Base-by-base conservation (phyloP, 1,284 basidiomycete species). In the Rhodotorula sp. region DNA sequence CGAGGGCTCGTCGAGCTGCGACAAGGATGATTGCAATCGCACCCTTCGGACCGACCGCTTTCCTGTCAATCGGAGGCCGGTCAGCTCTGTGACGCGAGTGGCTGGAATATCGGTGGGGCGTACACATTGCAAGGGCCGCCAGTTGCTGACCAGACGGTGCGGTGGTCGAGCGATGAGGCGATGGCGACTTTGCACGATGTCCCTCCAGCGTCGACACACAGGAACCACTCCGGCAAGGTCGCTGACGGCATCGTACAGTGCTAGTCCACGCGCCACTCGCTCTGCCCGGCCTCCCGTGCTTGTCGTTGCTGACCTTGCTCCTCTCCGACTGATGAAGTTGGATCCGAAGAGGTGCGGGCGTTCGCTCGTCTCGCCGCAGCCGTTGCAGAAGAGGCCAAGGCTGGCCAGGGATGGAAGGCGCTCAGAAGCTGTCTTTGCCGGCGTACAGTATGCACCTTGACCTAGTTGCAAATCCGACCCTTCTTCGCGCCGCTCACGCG, bases 61-160 rank as follows among this genome's bases (percentile, higher is more conserved):
- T 70, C 2, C 74, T 76, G 62, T 14, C 3, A 3, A 16, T 6
- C 12, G 7, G 12, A 3, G 5, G 18, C 3, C 6, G 21, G 14
- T 16, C 34, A 21, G 31, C 14, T 38, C 21, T n/a, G 15, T 15
- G 10, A 19, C 5, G 34, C 28, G 38, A 12, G n/a, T n/a, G n/a
- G n/a, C n/a, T n/a, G n/a, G n/a, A n/a, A n/a, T n/a, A n/a, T n/a
- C n/a, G n/a, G n/a, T n/a, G n/a, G n/a, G n/a, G n/a, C n/a, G n/a
- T 54, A 76, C 74, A 76, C 63, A 45, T 76, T 76, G 47, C 74
- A 76, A 2, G 74, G 71, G 0, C 69, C 69, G 10, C 69, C 71
- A 4, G 49, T 38, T 5, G 48, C 60, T 14, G 31, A n/a, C 43
- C 23, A 28, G 14, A 21, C 4, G 59, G 63, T 6, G 23, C n/a